Base-by-base conservation (phyloP, 2,329 filamentous ascomycete genomes). In the Botrytis galanthina region DNA sequence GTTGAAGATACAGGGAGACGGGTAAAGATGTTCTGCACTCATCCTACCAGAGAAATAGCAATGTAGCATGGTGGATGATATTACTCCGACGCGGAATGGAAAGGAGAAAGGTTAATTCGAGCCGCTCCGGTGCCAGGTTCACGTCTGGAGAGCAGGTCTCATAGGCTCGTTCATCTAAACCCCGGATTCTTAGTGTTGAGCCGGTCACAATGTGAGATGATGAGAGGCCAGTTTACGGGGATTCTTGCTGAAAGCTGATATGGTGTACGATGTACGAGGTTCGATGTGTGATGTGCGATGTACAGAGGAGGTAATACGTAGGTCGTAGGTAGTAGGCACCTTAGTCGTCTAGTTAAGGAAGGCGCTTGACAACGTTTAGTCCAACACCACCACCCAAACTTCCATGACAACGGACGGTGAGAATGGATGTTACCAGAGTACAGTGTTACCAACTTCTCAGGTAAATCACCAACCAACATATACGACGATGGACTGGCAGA, bases 211-310 rank as follows among this genome's bases (percentile, higher is more conserved):
- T 8, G 14, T 67, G 37, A 72, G 70, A 57, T 48, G 61, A 37
- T 72, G 37, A 72, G 70, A 57, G 70, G 61, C 59, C 46, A 72
- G n/a, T 42, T 71, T 71, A 71, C 46, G 70, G 70, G 57, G 46
- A 42, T 42, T 26, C 37, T 35, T 46, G 60, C 60, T 35, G 35
- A 42, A 60, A 66, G 70, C 70, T 66, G 70, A 57, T 63, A 14
- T 26, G 26, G 70, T 63, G 44, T 71, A 18, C n/a, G 51, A 57
- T 29, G n/a, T 3, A 29, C 14, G 48, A 51, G 16, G 48, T 51
- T 5, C 4, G 10, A 51, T 6, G 10, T 22, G 3, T 9, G 48
- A n/a, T 51, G 59, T 66, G 6, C 0, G 51, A 54, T 29, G 51
- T 57, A 57, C 51, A 57, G n/a, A 57, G n/a, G 1, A 57, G 51